Conservation (phyloP, 2,329 filamentous ascomycete species). For the Pseudofabraea citricarpa region DNA sequence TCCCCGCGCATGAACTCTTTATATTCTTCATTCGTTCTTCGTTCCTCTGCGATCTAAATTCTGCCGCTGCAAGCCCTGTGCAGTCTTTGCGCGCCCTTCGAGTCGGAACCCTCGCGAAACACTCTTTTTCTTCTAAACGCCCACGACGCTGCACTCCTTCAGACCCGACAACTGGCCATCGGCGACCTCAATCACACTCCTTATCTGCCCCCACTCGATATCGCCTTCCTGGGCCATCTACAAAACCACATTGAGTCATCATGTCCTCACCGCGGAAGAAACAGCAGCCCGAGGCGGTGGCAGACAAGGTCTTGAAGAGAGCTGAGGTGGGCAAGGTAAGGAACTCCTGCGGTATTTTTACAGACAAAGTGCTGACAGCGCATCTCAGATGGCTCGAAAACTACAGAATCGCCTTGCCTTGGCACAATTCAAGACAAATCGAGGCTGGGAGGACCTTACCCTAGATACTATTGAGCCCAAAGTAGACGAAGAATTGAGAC, state of each 20-base stretch:
- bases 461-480: constrained; percentile 82
- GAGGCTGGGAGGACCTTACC: constrained; percentile 88
- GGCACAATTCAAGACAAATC: constrained; percentile 94
- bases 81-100: not conserved
- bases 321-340: constrained; percentile 71
- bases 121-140: not conserved
- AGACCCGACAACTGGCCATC: not conserved
- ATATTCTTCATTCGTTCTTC: not conserved
- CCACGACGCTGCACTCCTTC: not conserved
- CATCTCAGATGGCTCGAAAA: constrained; percentile 76
- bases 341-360: no score
- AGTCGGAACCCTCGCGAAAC: not conserved
- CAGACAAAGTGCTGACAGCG: no score
- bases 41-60: not conserved
- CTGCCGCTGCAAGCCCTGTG: not conserved
- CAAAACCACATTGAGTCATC: not conserved
- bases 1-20: not conserved
- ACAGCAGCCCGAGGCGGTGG: constrained; percentile 59
- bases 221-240: no score
- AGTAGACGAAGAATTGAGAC: constrained; percentile 72
- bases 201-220: no score
- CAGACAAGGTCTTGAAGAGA: constrained; percentile 65
- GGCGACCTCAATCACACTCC: not conserved
- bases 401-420: constrained; percentile 91
- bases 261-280: constrained; percentile 58